phyloP scores from a whole-genome alignment of 108 stramenopile genomes.

The Fistulifera pelliculosa region DNA sequence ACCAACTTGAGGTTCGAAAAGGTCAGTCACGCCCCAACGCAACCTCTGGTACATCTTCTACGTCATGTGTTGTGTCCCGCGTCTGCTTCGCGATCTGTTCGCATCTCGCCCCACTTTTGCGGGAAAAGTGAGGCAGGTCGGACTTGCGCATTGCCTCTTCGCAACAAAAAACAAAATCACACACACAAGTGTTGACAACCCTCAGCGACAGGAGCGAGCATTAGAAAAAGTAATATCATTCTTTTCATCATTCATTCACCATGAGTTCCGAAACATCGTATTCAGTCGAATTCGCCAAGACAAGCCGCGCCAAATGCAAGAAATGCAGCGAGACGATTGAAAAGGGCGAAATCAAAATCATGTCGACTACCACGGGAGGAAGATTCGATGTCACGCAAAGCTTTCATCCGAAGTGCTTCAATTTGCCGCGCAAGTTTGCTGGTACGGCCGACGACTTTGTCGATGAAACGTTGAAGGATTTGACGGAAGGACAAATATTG shows the following conservation, averaged over 20 bases:
- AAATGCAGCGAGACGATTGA: neutral
- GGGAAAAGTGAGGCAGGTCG: too few relatives aligned
- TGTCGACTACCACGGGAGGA: neutral
- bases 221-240: too few relatives aligned
- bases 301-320: constrained; percentile 2
- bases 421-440: neutral
- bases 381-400: neutral
- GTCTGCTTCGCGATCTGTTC: too few relatives aligned
- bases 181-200: too few relatives aligned
- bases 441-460: constrained; percentile 2
- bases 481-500: neutral
- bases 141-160: too few relatives aligned
- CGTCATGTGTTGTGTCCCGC: too few relatives aligned
- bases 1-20: too few relatives aligned
- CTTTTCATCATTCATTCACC: neutral
- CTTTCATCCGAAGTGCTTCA: neutral
- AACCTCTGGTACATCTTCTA: too few relatives aligned
- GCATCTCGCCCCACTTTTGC: too few relatives aligned
- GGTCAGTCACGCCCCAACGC: too few relatives aligned
- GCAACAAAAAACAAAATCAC: too few relatives aligned
- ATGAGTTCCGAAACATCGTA: neutral
- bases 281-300: neutral
- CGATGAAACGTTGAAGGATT: neutral
- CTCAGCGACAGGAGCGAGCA: too few relatives aligned
- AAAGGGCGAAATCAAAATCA: neutral